Evolutionary conservation across 129 eudicot genomes (phyloP), one percentile per base, ranked within the genome.

Genomic region (Scalesia atractyloides): DNA sequence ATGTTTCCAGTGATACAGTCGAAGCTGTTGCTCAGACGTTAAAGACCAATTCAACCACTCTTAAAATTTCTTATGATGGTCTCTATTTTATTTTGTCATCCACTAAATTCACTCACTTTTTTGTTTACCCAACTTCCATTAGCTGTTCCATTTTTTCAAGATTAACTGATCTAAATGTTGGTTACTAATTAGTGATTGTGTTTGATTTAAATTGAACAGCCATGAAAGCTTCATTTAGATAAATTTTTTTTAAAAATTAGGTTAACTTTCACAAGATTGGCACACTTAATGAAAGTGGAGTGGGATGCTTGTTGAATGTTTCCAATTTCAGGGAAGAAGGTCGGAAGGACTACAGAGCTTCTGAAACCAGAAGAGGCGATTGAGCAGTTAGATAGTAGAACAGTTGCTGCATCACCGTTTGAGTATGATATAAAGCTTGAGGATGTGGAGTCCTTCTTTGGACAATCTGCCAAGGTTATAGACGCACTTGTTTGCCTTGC

Each of bases 21-120:
- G 78, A 82, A 71, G 88, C 92, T 30, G 97, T 93, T 10, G 97
- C 98, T 46, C 87, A 89, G 47, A 74, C 90, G 76, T 69, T 93
- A 70, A 89, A 79, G 81, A 13, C 77, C 12, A 81, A 81, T 43
- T 87, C 98, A 64, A 66, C 88, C 20, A 79, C 86, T 44, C 85
- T 93, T 15, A 87, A 84, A 74, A 73, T 93, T 66, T 89, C 98
- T 53, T 89, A 85, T 67, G 98, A 93, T 86, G 95, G 98, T 93
- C 71, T 46, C 87, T 75, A 63, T 56, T 1, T 22, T 6, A 3
- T 7, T 36, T n/a, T n/a, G n/a, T n/a, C n/a, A n/a, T n/a, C n/a
- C n/a, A n/a, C n/a, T n/a, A n/a, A n/a, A n/a, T n/a, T n/a, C n/a
- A n/a, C n/a, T n/a, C n/a, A n/a, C n/a, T n/a, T 0, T 24, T 24